These are phyloP conservation scores for Curvularia lunata DNA, from an alignment of 2,329 filamentous ascomycete genomes.

Conservation along the genomic window DNA sequence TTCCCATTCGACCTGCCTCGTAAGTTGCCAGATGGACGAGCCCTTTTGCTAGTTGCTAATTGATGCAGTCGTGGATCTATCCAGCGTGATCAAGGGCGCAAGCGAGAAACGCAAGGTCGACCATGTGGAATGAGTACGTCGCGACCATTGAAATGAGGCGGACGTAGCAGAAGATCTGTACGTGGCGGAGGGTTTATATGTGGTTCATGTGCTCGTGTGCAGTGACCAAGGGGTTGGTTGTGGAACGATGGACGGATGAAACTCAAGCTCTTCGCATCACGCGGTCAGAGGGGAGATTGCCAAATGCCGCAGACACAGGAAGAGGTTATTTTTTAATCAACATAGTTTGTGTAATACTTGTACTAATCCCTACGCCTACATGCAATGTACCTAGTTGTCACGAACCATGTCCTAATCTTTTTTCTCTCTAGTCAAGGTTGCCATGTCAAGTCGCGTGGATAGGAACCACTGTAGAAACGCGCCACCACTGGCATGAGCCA, in stretches of 20 bases:
- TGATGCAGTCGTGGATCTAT: conserved; percentile 53
- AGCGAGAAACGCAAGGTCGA: conserved; percentile 42
- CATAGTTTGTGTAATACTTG: not conserved
- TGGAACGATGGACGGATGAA: not conserved
- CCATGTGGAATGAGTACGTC: conserved; percentile 26
- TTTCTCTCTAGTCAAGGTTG: not conserved
- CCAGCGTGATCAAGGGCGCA: conserved; percentile 53
- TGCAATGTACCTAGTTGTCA: not conserved
- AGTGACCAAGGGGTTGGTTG: not conserved
- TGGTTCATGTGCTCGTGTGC: not conserved
- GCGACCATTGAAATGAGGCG: too few relatives aligned
- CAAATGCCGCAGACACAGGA: not conserved
- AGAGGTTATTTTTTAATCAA: not conserved
- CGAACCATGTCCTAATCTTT: not conserved
- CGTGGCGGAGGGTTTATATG: too few relatives aligned
- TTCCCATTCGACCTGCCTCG: conserved; percentile 60
- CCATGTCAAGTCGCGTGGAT: not conserved
- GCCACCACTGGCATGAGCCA: not conserved
- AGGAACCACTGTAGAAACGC: not conserved
- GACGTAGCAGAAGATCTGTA: too few relatives aligned
- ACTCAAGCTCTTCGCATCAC: not conserved
- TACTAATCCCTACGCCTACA: not conserved
- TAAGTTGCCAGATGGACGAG: conserved; percentile 20
- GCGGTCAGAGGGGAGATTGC: not conserved
- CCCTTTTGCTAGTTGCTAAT: conserved; percentile 16